Evolutionary conservation across 306 rosid species (phyloP).

Genomic region (Abrus pulchellus): DNA sequence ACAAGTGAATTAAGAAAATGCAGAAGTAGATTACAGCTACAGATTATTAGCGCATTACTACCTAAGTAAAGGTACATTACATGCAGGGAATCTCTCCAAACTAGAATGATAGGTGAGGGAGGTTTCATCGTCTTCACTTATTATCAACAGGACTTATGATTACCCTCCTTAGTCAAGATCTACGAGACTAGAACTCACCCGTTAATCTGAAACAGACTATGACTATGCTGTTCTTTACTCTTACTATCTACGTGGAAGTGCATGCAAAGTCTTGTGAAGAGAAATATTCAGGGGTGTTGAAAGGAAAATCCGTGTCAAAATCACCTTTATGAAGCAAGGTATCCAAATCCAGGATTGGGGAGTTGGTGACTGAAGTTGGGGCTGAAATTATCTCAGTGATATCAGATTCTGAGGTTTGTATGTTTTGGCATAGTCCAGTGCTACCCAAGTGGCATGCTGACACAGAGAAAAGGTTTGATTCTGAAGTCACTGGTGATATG

Average conservation of each 20-base stretch:
- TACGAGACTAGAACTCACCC: not conserved
- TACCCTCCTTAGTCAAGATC: constrained; percentile 30
- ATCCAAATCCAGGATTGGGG: constrained; percentile 66
- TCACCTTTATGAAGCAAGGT: constrained; percentile 54
- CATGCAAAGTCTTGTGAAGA: constrained; percentile 26
- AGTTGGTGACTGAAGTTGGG: constrained; percentile 72
- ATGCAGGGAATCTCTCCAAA: constrained; percentile 41
- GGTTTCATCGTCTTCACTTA: constrained; percentile 22
- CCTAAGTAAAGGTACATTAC: not conserved
- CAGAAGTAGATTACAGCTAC: not conserved
- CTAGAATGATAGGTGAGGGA: constrained; percentile 11
- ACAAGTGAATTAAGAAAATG: constrained; percentile 18
- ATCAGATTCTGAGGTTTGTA: constrained; percentile 68
- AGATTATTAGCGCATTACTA: constrained; percentile 31
- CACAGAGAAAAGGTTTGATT: constrained; percentile 52
- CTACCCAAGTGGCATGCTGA: constrained; percentile 46
- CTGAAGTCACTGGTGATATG: constrained; percentile 62
- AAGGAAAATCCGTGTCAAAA: constrained; percentile 56
- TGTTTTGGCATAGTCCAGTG: constrained; percentile 49
- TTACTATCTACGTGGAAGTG: not conserved
- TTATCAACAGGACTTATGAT: constrained; percentile 28
- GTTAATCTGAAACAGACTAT: not conserved
- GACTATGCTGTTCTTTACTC: not conserved
- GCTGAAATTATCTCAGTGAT: constrained; percentile 68
- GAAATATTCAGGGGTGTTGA: constrained; percentile 55